Conservation (phyloP, 1,139 yeast genomes). For the Hyphopichia pseudoburtonii region DNA sequence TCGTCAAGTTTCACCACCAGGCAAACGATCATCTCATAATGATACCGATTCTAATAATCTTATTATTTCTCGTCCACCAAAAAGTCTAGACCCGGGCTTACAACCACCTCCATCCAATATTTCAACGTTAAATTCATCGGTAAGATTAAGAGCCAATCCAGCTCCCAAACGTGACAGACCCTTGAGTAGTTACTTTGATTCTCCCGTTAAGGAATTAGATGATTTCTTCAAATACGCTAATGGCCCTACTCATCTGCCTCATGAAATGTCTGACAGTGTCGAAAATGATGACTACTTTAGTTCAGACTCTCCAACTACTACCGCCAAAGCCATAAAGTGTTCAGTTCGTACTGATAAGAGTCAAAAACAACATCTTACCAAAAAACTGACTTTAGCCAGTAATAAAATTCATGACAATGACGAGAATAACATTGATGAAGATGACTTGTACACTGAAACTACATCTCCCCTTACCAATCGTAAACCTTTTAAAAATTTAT, state of each 20-base stretch:
- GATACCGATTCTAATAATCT: too few species aligned
- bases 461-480: conserved; percentile 20
- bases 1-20: too few species aligned
- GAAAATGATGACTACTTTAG: conserved; percentile 1
- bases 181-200: conserved; percentile 12
- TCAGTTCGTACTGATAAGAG: background rate
- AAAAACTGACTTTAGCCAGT: background rate
- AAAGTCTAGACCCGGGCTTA: background rate
- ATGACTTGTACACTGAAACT: background rate
- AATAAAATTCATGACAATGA: too few species aligned
- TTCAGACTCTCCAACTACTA: background rate
- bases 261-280: background rate
- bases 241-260: background rate
- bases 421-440: background rate
- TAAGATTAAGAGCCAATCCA: conserved; percentile 1
- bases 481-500: conserved; percentile 26
- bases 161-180: conserved; percentile 13
- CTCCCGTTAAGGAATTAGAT: conserved; percentile 7
- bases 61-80: background rate
- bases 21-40: too few species aligned
- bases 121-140: too few species aligned
- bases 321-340: background rate
- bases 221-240: conserved; percentile 3
- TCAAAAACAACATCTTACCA: background rate
- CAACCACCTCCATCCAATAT: too few species aligned